Conservation (phyloP, 78 protist genomes). For the Anaeramoeba flamelloides region DNA sequence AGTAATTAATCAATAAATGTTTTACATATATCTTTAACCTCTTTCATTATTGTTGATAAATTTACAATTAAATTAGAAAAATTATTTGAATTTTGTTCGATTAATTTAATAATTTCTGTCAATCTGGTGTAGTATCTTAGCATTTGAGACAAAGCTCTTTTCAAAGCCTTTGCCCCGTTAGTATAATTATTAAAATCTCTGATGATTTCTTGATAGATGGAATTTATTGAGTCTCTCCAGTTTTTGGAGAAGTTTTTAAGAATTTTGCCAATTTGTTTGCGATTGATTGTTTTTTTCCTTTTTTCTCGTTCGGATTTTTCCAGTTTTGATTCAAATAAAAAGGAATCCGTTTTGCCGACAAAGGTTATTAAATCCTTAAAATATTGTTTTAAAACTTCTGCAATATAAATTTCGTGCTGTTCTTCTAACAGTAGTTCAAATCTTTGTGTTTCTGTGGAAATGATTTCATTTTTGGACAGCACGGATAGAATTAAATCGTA, state of each 20-base stretch:
- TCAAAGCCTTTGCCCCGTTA: background rate
- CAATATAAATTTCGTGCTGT: background rate
- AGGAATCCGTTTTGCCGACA: background rate
- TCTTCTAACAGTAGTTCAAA: background rate
- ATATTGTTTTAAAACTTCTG: background rate
- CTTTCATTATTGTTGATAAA: background rate
- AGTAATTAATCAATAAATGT: background rate
- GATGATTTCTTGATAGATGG: background rate
- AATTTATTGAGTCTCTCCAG: background rate
- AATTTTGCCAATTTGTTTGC: background rate
- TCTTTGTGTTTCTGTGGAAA: background rate
- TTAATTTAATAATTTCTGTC: background rate
- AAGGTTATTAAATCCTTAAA: background rate
- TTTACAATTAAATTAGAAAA: background rate
- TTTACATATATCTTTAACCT: background rate
- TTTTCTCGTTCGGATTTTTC: background rate
- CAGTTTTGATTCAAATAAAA: background rate
- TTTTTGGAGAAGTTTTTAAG: background rate
- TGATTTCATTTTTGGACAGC: background rate
- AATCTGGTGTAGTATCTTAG: background rate
- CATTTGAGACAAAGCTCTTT: background rate
- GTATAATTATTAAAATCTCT: background rate
- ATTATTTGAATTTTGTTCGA: background rate
- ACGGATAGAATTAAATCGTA: background rate
- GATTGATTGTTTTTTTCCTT: background rate